Evolutionary conservation across 2,329 filamentous ascomycete species (phyloP), one percentile per base, ranked within the genome.

Genomic region (Fusarium avenaceum): DNA sequence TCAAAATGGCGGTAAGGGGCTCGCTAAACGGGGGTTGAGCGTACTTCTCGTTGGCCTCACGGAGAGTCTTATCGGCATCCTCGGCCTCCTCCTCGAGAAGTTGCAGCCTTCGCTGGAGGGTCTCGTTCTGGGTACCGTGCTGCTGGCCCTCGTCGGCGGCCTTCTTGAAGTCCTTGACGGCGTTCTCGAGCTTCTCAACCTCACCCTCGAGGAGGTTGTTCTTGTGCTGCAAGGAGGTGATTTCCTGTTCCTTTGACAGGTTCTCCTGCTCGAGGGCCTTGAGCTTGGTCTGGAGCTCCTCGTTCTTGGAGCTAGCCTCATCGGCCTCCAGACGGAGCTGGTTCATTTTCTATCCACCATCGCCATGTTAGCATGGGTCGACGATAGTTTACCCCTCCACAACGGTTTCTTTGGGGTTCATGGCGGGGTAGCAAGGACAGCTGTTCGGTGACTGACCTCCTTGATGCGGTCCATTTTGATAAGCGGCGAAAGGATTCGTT

Each of bases 21-120:
- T 55, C 44, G 55, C 62, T 61, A 69, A 64, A 40, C 17, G 56
- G 60, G 57, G 63, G 32, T 51, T 50, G 51, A 52, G 85, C 92
- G 78, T 90, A 99, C 96, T 97, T 98, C 85, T 99, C 96, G 83
- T 97, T 98, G 78, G 94, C 92, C 85, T 98, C 96, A 79, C 95
- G 92, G 79, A 98, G 87, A 72, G 93, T 96, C 90, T 94, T 96
- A 83, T 98, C 96, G 74, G 94, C 93, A 80, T 95, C 89, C 85
- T 99, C 96, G 74, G 94, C 94, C 86, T 99, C 96, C 84, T 98
- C 95, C 86, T 99, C 96, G 74, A 99, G 90, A 73, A 99, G 86
- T 85, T 97, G 93, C 79, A 98, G 87, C 85, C 93, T 93, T 83
- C 96, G 89, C 85, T 93, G 91, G 73, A 99, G 87, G 75, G 91